These are phyloP conservation scores for Paraglomus occultum DNA, from an alignment of 192 early-diverging fungal species.

Conservation along the genomic window DNA sequence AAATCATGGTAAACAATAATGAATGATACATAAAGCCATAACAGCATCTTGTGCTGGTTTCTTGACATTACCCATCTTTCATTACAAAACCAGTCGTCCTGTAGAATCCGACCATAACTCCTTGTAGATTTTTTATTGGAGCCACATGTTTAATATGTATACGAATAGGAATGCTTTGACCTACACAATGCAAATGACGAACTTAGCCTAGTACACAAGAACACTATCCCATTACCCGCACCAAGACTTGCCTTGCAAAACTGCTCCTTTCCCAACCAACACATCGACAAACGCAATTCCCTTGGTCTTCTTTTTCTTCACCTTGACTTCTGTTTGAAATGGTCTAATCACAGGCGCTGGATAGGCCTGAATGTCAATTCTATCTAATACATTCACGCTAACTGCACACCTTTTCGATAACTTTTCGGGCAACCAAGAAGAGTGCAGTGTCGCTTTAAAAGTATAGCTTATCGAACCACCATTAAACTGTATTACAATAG, in stretches of 20 bases:
- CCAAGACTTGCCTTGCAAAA: constrained; percentile 7
- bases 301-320: not conserved
- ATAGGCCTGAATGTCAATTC: not conserved
- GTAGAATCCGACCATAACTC: constrained; percentile 1
- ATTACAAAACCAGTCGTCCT: not conserved
- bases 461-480: not conserved
- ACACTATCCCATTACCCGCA: not conserved
- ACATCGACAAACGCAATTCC: not conserved
- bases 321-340: constrained; percentile 13
- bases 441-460: constrained; percentile 6
- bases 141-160: constrained; percentile 9
- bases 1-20: too few relatives aligned
- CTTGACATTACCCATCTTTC: not conserved
- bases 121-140: constrained; percentile 16
- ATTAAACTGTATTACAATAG: not conserved
- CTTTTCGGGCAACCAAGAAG: constrained; percentile 5
- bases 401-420: not conserved
- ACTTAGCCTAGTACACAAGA: not conserved
- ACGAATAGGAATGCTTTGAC: not conserved
- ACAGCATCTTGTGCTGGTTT: too few relatives aligned
- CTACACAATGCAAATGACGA: not conserved
- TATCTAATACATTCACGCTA: constrained; percentile 8
- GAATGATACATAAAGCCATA: too few relatives aligned
- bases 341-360: constrained; percentile 7
- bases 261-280: constrained; percentile 1